phyloP scores from a whole-genome alignment of 2,329 filamentous ascomycete species.

The Colletotrichum sp. region DNA sequence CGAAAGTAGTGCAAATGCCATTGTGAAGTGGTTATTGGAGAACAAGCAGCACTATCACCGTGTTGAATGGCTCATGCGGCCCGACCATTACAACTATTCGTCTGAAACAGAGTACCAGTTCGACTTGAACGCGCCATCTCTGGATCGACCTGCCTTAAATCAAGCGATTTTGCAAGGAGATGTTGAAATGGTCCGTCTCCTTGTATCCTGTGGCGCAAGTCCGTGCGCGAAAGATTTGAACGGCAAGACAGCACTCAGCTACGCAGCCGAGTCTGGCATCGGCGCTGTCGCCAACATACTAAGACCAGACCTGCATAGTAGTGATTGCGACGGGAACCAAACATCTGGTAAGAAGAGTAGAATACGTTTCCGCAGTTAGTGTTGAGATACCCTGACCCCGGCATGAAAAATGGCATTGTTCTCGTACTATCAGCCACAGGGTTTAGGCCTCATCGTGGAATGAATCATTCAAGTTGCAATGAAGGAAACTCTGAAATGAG shows the following conservation, averaged over 20 bases:
- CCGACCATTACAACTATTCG: neutral
- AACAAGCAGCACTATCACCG: neutral
- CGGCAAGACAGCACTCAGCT: neutral
- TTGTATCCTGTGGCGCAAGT: neutral
- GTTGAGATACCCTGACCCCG: too few relatives aligned
- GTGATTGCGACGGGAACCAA: too few relatives aligned
- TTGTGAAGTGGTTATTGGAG: neutral
- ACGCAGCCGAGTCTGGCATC: neutral
- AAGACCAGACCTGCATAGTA: too few relatives aligned
- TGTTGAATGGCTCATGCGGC: neutral
- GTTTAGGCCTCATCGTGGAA: too few relatives aligned
- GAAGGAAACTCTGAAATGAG: too few relatives aligned
- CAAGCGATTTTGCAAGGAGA: neutral
- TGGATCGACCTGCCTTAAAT: neutral
- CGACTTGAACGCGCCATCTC: neutral
- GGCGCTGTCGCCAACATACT: neutral
- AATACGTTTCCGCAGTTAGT: too few relatives aligned
- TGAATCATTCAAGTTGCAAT: too few relatives aligned
- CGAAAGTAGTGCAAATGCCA: neutral
- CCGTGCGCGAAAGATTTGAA: neutral
- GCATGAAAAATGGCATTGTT: too few relatives aligned
- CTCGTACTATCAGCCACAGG: too few relatives aligned
- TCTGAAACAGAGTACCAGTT: neutral
- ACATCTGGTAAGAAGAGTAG: too few relatives aligned
- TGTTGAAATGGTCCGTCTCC: neutral